phyloP scores from a whole-genome alignment of 2,329 filamentous ascomycete genomes.

The Lachnellula suecica region DNA sequence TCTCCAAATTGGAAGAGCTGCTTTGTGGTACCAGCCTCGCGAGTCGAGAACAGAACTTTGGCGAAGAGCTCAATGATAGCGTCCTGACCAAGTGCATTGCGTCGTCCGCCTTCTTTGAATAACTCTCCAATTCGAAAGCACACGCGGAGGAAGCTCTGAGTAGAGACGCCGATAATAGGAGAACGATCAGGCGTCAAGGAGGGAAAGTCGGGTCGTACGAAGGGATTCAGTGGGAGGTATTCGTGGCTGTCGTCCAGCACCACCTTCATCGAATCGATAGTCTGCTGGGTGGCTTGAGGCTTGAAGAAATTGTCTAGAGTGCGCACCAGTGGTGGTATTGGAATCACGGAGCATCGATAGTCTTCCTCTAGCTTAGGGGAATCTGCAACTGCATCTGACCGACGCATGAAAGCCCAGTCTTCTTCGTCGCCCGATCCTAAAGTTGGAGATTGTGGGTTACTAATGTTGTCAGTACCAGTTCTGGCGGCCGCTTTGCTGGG shows the following conservation, averaged over 20 bases:
- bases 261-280: background rate
- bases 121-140: conserved; percentile 67
- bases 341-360: background rate
- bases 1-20: conserved; percentile 67
- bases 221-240: conserved; percentile 37
- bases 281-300: background rate
- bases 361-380: background rate
- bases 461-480: conserved; percentile 15
- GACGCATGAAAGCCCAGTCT: conserved; percentile 25
- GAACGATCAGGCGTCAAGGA: conserved; percentile 48
- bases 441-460: conserved; percentile 3
- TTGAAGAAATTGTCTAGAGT: background rate
- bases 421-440: conserved; percentile 17
- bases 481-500: background rate
- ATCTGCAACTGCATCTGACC: background rate
- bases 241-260: conserved; percentile 28
- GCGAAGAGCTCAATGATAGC: conserved; percentile 65
- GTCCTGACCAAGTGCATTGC: conserved; percentile 46
- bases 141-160: conserved; percentile 48
- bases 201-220: conserved; percentile 53
- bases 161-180: conserved; percentile 50
- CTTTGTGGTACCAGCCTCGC: conserved; percentile 47
- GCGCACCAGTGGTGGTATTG: background rate
- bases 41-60: conserved; percentile 55
- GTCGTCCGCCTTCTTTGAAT: conserved; percentile 44